Conservation (phyloP, 345 rosid genomes). For the Rhizophora apiculata region DNA sequence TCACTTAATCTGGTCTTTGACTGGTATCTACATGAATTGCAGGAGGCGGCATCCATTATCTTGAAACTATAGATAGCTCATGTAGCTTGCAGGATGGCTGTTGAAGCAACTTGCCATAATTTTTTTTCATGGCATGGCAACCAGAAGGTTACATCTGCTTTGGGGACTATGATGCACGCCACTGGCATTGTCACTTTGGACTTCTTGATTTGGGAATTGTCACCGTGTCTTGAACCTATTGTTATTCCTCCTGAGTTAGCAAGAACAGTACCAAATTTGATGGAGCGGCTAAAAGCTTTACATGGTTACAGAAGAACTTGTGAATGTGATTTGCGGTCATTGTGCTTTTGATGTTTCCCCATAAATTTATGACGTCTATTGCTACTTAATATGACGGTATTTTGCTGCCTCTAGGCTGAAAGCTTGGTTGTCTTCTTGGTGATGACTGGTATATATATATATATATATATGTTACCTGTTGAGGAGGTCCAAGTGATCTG, state of each 20-base stretch:
- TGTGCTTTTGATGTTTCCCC: constrained; percentile 1
- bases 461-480: too few species aligned
- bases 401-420: background rate
- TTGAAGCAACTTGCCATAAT: constrained; percentile 23
- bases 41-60: constrained; percentile 79
- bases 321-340: constrained; percentile 2
- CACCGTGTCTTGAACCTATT: constrained; percentile 25
- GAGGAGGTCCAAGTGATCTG: too few species aligned
- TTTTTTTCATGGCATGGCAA: constrained; percentile 29
- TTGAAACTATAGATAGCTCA: constrained; percentile 33
- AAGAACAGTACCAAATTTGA: constrained; percentile 17
- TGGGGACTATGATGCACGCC: constrained; percentile 20
- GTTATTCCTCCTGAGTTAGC: constrained; percentile 27
- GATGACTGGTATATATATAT: too few species aligned
- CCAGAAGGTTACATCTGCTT: constrained; percentile 24
- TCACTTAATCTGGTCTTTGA: too few species aligned
- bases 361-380: background rate
- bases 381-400: constrained; percentile 3
- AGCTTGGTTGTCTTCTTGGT: background rate
- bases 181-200: constrained; percentile 21
- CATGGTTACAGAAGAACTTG: constrained; percentile 1
- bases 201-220: constrained; percentile 20
- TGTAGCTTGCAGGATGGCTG: constrained; percentile 20
- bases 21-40: constrained; percentile 26
- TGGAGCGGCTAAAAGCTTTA: constrained; percentile 22